phyloP scores from a whole-genome alignment of 805 yeast genomes.

The Candida yuanshanica region DNA sequence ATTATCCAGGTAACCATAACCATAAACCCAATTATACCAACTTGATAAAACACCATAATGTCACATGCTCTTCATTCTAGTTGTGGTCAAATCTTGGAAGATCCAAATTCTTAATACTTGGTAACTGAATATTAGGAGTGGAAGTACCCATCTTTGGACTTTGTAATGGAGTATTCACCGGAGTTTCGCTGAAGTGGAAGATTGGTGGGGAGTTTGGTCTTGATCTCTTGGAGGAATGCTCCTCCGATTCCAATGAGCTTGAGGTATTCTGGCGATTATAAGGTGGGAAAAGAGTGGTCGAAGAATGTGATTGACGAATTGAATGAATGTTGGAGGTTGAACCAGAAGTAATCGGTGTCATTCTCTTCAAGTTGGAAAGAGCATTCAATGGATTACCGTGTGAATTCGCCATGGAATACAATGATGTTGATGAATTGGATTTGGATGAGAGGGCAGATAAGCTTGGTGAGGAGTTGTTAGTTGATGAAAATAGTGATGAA shows the following conservation, averaged over 20 bases:
- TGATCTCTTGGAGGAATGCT: slow-evolving; percentile 34
- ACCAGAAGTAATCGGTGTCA: slow-evolving; percentile 35
- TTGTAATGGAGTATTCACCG: slow-evolving; percentile 43
- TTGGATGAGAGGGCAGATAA: slow-evolving; percentile 23
- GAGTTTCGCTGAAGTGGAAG: slow-evolving; percentile 38
- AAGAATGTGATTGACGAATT: slow-evolving; percentile 21
- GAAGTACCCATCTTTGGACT: slow-evolving; percentile 35
- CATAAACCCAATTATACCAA: no score
- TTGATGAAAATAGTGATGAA: slow-evolving; percentile 19
- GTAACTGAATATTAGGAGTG: slow-evolving; percentile 15
- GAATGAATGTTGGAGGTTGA: slow-evolving; percentile 10
- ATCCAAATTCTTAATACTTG: slow-evolving; percentile 24
- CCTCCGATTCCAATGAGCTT: slow-evolving; percentile 4
- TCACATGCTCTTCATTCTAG: no score
- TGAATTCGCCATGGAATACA: slow-evolving; percentile 15
- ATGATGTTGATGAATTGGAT: slow-evolving; percentile 23
- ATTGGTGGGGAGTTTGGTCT: slow-evolving; percentile 42
- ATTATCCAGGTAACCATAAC: no score
- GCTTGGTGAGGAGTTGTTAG: slow-evolving; percentile 21
- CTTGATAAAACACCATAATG: no score
- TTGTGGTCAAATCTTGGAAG: slow-evolving; percentile 17
- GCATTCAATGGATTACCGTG: slow-evolving; percentile 17
- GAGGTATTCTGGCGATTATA: slow-evolving; percentile 20
- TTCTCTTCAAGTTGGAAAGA: slow-evolving; percentile 23
- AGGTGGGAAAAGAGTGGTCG: slow-evolving; percentile 11